Evolutionary conservation across 352 stramenopile species (phyloP), one percentile per base, ranked within the genome.

Genomic region (Phytophthora ramorum): DNA sequence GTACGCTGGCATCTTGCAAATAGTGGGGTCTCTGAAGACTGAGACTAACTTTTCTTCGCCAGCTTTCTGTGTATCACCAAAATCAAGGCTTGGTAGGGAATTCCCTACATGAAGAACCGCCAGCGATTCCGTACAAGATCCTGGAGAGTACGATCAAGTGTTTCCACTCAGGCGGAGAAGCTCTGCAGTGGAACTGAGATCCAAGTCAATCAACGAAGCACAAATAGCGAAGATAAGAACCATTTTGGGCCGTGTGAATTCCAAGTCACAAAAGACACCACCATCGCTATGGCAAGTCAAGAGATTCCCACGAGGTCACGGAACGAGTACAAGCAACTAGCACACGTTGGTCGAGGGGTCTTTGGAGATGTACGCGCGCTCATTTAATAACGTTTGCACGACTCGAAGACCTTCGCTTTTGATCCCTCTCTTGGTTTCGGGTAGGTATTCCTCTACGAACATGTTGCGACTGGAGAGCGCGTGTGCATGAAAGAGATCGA

Each of bases 71-170:
- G 1, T 58, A 68, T 52, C 69, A 69, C 3, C 76, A 87, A 34
- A 82, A 57, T 22, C 66, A 72, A 40, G 73, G 75, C 0, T 52
- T 78, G 14, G 37, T 16, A 44, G 30, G 20, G 10, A 48, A 30
- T 19, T 54, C 43, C n/a, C 3, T 72, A 4, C 7, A 58, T 34
- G 62, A 72, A 60, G 69, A 83, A 26, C 61, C 70, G 7, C 56
- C 59, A 12, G 63, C 63, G 7, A 73, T 85, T 30, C 70, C 79
- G 22, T 93, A 85, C 68, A 93, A 92, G 61, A 74, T 93, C 10
- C 53, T 93, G 9, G 85, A 93, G 46, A 90, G 81, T 63, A 86
- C 79, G 9, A 64, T 93, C 54, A 85, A 85, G 54, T 85, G 73
- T 51, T 89, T 91, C 26, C 68, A 76, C 62, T 66, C 59, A 6